Evolutionary conservation across 164 flowering plant genomes (phyloP).

Genomic region (Vitis rotundifolia): DNA sequence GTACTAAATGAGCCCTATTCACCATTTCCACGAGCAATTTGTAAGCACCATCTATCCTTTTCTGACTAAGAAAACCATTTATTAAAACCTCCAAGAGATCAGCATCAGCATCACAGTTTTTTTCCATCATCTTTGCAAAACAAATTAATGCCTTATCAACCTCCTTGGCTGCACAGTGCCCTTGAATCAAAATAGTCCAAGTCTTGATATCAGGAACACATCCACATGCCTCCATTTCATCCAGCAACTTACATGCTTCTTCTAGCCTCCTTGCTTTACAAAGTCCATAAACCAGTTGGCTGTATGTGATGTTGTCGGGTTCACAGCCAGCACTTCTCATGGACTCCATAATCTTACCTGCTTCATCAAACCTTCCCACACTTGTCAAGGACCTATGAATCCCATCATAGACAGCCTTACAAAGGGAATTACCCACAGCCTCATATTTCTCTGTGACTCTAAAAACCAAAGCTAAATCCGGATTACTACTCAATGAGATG

Average conservation of each 20-base stretch:
- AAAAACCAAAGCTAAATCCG: constrained; percentile 60
- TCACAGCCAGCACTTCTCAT: constrained; percentile 74
- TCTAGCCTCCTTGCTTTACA: constrained; percentile 67
- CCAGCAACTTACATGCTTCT: constrained; percentile 66
- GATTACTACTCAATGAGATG: constrained; percentile 30
- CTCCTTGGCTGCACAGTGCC: constrained; percentile 64
- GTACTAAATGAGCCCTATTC: constrained; percentile 43
- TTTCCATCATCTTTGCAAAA: constrained; percentile 72
- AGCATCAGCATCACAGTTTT: constrained; percentile 64
- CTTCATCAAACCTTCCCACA: constrained; percentile 75
- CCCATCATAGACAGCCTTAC: constrained; percentile 75
- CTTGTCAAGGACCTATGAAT: constrained; percentile 75
- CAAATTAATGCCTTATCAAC: constrained; percentile 59
- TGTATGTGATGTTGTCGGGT: constrained; percentile 84
- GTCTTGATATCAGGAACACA: constrained; percentile 88
- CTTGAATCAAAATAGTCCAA: constrained; percentile 91
- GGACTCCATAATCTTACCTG: constrained; percentile 53
- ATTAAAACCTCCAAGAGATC: constrained; percentile 73
- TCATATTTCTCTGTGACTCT: constrained; percentile 69
- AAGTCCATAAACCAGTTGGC: constrained; percentile 81
- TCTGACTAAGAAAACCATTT: constrained; percentile 53
- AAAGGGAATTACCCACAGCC: constrained; percentile 48
- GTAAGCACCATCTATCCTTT: constrained; percentile 56
- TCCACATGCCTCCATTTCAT: constrained; percentile 72
- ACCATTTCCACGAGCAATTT: constrained; percentile 63